Base-by-base conservation (phyloP, 208 protist genomes). In the Acanthamoeba royreba region DNA sequence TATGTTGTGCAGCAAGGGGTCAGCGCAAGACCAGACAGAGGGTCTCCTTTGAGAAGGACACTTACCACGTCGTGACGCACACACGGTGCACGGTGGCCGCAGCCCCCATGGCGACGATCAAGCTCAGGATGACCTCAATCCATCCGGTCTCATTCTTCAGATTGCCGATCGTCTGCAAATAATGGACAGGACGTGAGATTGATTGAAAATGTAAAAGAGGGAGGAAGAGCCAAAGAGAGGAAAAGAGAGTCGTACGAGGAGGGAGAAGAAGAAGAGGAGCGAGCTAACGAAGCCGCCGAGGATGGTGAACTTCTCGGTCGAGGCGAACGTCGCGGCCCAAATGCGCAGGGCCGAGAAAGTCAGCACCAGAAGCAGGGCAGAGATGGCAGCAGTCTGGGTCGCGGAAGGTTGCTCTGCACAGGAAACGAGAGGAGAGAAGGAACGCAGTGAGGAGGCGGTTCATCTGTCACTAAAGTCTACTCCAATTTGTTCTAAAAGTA, bases 241-340 rank as follows among this genome's bases (percentile, higher is more conserved):
- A 74, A 74, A 87, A 31, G 25, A 72, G 45, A 2, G 4, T 2
- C 63, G 40, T 90, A 95, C 93, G 45, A 74, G 79, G 4, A 95
- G 74, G n/a, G 72, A 45, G 74, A 95, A 95, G 49, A 95, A 95
- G 93, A 95, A 95, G 38, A 95, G 74, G 1, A 93, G 72, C 63
- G 93, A 93, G 43, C 93, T 92, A 81, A 95, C 45, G 11, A 93
- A 74, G 79, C 93, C 93, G 77, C 93, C 93, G 13, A 95, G 35
- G 33, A 95, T 93, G 33, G 93, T 95, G 17, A 45, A 43, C 2
- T 38, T 19, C 89, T 86, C 40, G 25, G 25, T 66, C 11, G 87
- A 88, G 87, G 33, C 87, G 49, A 95, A 93, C 25, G 77, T 74
- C 31, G 17, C 0, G 2, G 93, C 47, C 46, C 52, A 47, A 7